Percentiles rank a stretch among this genome's conserved stretches.
Evolutionary conservation across 1,284 basidiomycete species (phyloP).

Genomic region (Sphaerobolus stellatus): DNA sequence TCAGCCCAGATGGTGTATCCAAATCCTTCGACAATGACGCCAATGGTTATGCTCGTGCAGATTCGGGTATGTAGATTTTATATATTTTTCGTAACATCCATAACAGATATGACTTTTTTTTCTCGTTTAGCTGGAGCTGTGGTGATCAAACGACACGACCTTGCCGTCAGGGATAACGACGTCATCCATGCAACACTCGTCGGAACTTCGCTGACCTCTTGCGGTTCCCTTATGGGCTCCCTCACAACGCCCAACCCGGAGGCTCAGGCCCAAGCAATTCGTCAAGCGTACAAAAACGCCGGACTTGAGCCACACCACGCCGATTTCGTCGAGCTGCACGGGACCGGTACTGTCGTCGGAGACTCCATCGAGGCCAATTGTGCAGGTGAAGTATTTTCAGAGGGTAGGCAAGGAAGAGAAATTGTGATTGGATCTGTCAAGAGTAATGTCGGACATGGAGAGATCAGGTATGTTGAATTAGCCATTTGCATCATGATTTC

Average conservation of each 20-base stretch:
- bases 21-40: slow-evolving; percentile 18
- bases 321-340: slow-evolving; percentile 19
- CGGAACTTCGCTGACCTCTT: slow-evolving; percentile 30
- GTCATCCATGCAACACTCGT: slow-evolving; percentile 28
- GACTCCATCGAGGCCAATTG: slow-evolving; percentile 17
- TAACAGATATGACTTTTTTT: background rate
- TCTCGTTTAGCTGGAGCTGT: slow-evolving; percentile 21
- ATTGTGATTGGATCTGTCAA: slow-evolving; percentile 32
- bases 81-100: background rate
- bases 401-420: slow-evolving; percentile 22
- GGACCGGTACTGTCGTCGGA: slow-evolving; percentile 18
- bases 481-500: background rate
- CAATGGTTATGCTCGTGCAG: too few relatives aligned
- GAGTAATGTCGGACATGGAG: slow-evolving; percentile 30
- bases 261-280: slow-evolving; percentile 30
- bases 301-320: slow-evolving; percentile 26
- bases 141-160: slow-evolving; percentile 30
- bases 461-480: slow-evolving; percentile 6
- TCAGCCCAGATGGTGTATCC: slow-evolving; percentile 15
- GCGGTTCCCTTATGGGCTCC: slow-evolving; percentile 29
- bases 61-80: too few relatives aligned
- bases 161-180: slow-evolving; percentile 24
- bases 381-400: slow-evolving; percentile 24
- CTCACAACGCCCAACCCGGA: slow-evolving; percentile 33
- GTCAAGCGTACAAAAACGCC: slow-evolving; percentile 27